Conservation (phyloP, 2,329 filamentous ascomycete species). For the Onygena corvina region DNA sequence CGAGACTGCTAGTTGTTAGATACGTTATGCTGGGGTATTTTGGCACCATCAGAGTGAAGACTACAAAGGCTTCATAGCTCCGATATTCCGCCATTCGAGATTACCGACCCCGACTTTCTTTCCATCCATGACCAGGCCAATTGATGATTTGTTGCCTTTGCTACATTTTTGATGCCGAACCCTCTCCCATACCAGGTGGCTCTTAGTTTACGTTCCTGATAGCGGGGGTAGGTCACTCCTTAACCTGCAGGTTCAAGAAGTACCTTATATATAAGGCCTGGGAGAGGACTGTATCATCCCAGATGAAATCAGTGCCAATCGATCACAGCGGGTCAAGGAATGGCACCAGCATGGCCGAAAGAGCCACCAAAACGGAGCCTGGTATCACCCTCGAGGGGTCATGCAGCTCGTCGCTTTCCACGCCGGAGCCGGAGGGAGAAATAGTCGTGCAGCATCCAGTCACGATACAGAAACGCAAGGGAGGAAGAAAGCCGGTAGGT, state of each 20-base stretch:
- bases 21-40: background rate
- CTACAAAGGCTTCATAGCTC: background rate
- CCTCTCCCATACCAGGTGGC: background rate
- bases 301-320: constrained; percentile 37
- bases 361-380: constrained; percentile 35
- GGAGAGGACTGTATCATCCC: background rate
- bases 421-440: constrained; percentile 35
- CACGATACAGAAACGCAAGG: constrained; percentile 75
- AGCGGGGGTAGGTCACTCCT: background rate
- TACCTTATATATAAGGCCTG: background rate
- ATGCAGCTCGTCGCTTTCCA: constrained; percentile 36
- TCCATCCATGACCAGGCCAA: constrained; percentile 4
- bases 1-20: no score
- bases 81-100: background rate
- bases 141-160: constrained; percentile 14
- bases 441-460: constrained; percentile 32
- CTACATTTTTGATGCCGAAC: background rate
- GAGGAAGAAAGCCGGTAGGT: constrained; percentile 89
- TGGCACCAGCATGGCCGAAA: constrained; percentile 29
- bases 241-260: background rate
- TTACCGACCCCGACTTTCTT: background rate
- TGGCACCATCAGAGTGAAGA: background rate
- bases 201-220: background rate
- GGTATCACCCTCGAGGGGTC: constrained; percentile 28
- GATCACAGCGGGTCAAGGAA: constrained; percentile 29